Conservation (phyloP, 2,329 filamentous ascomycete genomes). For the Penicillium sp. region DNA sequence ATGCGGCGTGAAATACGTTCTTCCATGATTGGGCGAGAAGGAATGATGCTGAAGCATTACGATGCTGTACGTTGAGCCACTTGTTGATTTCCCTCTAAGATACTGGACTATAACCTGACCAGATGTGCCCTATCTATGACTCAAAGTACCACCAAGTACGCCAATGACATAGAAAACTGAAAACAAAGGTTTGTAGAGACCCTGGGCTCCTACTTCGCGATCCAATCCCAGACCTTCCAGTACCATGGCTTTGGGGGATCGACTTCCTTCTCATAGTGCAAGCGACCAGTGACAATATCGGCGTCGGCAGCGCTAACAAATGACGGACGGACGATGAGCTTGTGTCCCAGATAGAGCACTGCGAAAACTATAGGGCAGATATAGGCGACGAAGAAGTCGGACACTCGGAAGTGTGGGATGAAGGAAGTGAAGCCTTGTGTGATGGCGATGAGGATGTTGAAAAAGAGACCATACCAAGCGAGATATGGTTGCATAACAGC, state of each 20-base stretch:
- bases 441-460: slow-evolving; percentile 60
- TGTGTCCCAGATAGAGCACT: slow-evolving; percentile 58
- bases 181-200: not conserved
- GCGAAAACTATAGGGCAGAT: slow-evolving; percentile 62
- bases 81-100: not conserved
- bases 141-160: not conserved
- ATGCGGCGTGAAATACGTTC: not conserved
- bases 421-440: slow-evolving; percentile 68
- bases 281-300: slow-evolving; percentile 44
- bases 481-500: slow-evolving; percentile 61
- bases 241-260: slow-evolving; percentile 29
- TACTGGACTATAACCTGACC: not conserved
- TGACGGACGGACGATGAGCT: slow-evolving; percentile 40
- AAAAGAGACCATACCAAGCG: slow-evolving; percentile 62
- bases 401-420: slow-evolving; percentile 55
- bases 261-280: slow-evolving; percentile 32
- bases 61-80: not conserved
- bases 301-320: slow-evolving; percentile 40
- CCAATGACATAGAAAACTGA: not conserved
- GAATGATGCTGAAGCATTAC: not conserved
- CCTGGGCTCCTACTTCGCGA: slow-evolving; percentile 12
- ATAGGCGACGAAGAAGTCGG: slow-evolving; percentile 62
- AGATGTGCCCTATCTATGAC: not conserved
- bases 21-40: not conserved
- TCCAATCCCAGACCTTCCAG: slow-evolving; percentile 27